Evolutionary conservation across 257 asterid species (phyloP).

Genomic region (Apocynum venetum): DNA sequence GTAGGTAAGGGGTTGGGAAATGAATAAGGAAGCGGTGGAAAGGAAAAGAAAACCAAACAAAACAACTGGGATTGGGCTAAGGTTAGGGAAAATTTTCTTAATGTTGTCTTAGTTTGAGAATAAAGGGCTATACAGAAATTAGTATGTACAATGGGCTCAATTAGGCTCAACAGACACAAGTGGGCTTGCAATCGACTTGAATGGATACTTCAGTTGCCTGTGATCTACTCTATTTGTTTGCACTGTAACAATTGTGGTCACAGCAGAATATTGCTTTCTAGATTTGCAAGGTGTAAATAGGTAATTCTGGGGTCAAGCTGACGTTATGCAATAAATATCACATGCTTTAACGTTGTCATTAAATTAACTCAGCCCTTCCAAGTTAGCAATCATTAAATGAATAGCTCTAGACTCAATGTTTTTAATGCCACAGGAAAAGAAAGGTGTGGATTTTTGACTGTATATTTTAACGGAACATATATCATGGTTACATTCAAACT

Average conservation of each 20-base stretch:
- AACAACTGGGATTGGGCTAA: background rate
- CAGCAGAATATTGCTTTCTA: background rate
- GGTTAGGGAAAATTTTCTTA: background rate
- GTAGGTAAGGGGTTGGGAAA: background rate
- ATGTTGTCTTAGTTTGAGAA: background rate
- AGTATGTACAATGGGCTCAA: background rate
- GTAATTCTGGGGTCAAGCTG: background rate
- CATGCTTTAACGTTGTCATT: background rate
- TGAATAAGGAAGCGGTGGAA: background rate
- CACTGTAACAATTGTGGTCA: background rate
- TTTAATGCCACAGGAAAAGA: background rate
- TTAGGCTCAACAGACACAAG: background rate
- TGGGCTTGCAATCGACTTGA: background rate
- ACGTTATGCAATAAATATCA: background rate
- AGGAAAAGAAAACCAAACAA: background rate
- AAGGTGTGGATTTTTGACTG: background rate
- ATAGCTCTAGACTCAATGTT: background rate
- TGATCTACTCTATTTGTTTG: background rate
- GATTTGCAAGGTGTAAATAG: background rate
- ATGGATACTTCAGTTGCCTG: background rate
- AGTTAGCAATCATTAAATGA: background rate
- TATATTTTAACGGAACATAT: background rate
- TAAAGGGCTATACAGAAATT: background rate
- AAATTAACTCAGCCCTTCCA: background rate
- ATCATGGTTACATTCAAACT: background rate